These are phyloP conservation scores for Grosmannia penicillata DNA, from an alignment of 2,329 filamentous ascomycete species.

Conservation along the genomic window DNA sequence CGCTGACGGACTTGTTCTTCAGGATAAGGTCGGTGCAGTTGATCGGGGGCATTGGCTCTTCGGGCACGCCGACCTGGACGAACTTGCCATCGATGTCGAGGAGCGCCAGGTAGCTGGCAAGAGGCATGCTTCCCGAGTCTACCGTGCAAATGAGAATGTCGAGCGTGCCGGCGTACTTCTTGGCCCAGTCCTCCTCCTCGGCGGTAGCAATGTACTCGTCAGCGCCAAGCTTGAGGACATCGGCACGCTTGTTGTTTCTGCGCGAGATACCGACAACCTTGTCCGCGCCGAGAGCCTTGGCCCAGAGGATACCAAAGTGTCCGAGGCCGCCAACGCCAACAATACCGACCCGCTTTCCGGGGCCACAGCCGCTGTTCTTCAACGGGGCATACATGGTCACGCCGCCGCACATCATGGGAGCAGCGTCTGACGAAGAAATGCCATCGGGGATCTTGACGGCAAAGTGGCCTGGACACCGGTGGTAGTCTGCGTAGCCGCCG, in stretches of 20 bases:
- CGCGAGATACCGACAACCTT: slow-evolving; percentile 49
- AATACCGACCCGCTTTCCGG: slow-evolving; percentile 66
- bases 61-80: too few relatives aligned
- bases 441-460: slow-evolving; percentile 70
- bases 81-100: slow-evolving; percentile 69
- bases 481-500: slow-evolving; percentile 28
- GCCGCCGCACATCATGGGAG: slow-evolving; percentile 75
- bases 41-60: too few relatives aligned
- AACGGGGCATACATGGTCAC: slow-evolving; percentile 69
- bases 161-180: slow-evolving; percentile 45
- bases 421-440: slow-evolving; percentile 46
- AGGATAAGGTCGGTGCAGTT: too few relatives aligned
- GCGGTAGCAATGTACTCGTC: slow-evolving; percentile 44
- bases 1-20: slow-evolving; percentile 62
- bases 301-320: slow-evolving; percentile 56
- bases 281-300: slow-evolving; percentile 50
- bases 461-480: too few relatives aligned
- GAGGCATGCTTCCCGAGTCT: slow-evolving; percentile 52
- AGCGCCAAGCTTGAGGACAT: slow-evolving; percentile 43
- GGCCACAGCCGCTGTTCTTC: slow-evolving; percentile 58
- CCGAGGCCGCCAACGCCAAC: slow-evolving; percentile 60
- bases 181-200: slow-evolving; percentile 42
- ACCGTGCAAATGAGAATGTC: slow-evolving; percentile 67
- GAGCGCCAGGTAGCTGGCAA: slow-evolving; percentile 58
- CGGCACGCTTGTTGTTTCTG: slow-evolving; percentile 43